phyloP scores from a whole-genome alignment of 306 rosid genomes.

The Fagus crenata region DNA sequence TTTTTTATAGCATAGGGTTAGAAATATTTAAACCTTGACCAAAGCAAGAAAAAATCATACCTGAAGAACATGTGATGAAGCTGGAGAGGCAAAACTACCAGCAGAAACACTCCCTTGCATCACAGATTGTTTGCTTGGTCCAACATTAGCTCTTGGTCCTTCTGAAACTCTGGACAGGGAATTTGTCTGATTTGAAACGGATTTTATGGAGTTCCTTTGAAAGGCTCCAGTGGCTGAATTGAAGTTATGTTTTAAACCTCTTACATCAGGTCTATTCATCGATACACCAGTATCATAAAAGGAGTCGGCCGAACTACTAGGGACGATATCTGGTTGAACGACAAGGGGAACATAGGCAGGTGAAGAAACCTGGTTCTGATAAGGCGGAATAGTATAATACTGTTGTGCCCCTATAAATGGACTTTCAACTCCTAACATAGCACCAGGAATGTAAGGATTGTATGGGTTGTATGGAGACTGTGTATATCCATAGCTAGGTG shows the following conservation, averaged over 20 bases:
- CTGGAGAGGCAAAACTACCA: conserved; percentile 45
- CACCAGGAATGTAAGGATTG: conserved; percentile 97
- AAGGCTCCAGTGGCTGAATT: conserved; percentile 63
- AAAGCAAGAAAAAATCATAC: conserved; percentile 33
- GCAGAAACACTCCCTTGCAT: conserved; percentile 58
- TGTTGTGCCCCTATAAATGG: conserved; percentile 64
- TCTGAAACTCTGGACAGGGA: conserved; percentile 64
- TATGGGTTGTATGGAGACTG: conserved; percentile 96
- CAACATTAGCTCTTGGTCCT: conserved; percentile 58
- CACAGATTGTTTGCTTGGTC: conserved; percentile 55
- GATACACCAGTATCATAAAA: conserved; percentile 52
- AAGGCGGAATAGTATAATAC: conserved; percentile 63
- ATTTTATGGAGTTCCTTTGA: conserved; percentile 55
- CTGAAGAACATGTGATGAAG: conserved; percentile 60
- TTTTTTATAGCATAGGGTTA: not conserved
- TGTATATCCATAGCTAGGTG: conserved; percentile 87
- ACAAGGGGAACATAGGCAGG: conserved; percentile 65
- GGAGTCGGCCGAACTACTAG: conserved; percentile 57
- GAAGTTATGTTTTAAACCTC: conserved; percentile 59
- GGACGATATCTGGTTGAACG: conserved; percentile 60
- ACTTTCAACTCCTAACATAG: conserved; percentile 77
- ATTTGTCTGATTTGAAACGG: conserved; percentile 52
- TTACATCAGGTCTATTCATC: conserved; percentile 60
- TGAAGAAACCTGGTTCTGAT: conserved; percentile 61
- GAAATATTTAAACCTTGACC: not conserved